These are phyloP conservation scores for Isoetes taiwanensis DNA, from an alignment of 75 land plant species.

Conservation along the genomic window DNA sequence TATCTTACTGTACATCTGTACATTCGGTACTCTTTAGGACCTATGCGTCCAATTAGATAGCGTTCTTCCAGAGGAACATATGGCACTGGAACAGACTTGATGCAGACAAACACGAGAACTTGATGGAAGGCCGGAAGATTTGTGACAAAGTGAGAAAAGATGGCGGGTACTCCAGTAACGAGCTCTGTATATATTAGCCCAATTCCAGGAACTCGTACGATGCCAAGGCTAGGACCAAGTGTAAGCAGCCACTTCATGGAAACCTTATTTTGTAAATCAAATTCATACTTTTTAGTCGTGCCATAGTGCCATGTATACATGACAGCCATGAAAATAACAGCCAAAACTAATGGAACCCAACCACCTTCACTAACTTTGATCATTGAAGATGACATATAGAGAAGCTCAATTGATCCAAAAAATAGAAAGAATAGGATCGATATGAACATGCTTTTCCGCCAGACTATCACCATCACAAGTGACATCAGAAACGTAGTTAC, in stretches of 20 bases:
- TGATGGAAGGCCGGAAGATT: conserved; percentile 81
- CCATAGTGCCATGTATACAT: conserved; percentile 91
- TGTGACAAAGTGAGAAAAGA: conserved; percentile 81
- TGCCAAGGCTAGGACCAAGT: conserved; percentile 69
- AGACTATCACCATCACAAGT: conserved; percentile 50
- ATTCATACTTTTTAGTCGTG: conserved; percentile 64
- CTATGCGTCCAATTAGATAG: conserved; percentile 65
- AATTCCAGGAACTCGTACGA: conserved; percentile 75
- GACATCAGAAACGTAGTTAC: conserved; percentile 69
- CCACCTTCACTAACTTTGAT: conserved; percentile 79
- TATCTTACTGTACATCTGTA: conserved; percentile 81
- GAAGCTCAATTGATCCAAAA: conserved; percentile 55
- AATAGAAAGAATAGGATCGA: conserved; percentile 48
- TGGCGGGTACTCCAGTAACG: conserved; percentile 74
- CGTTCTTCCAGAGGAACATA: conserved; percentile 62
- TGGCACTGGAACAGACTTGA: conserved; percentile 75
- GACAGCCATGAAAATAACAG: conserved; percentile 44
- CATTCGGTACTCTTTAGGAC: conserved; percentile 72
- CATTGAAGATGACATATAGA: conserved; percentile 51
- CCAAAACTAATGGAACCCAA: conserved; percentile 65
- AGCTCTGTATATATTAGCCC: conserved; percentile 82
- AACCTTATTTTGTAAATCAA: conserved; percentile 66
- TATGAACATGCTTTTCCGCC: conserved; percentile 39
- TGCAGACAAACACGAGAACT: conserved; percentile 37
- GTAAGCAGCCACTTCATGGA: conserved; percentile 72